Base-by-base conservation (phyloP, 176 grass and related monocot species). In the Bothriochloa decipiens region DNA sequence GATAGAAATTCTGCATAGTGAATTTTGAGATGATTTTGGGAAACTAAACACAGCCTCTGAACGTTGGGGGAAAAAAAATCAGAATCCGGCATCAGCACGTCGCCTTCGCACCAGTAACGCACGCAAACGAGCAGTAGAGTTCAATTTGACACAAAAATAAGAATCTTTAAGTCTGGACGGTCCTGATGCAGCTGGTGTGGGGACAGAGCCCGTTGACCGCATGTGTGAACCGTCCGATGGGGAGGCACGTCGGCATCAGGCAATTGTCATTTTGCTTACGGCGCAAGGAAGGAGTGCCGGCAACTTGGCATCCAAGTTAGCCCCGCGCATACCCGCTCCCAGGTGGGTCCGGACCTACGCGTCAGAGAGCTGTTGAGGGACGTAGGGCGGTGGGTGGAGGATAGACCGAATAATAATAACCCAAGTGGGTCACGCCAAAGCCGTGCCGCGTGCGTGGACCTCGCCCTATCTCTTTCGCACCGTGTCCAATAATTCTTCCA, bases 401-500 rank as follows among this genome's bases (percentile, higher is more conserved):
- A 32, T 60, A 23, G 55, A 11, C 27, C 3, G 9, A 36, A 26
- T 71, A 58, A 29, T 39, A 58, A 28, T 70, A 62, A 17, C 12
- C 18, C 1, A 50, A 8, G n/a, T 16, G 37, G 45, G 37, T 16
- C 37, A 82, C 71, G 88, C 13, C 83, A 90, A 78, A 86, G 83
- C 72, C 9, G 72, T 47, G 61, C 9, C 10, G 77, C 79, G 78
- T 83, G 86, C 87, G 75, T 90, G 79, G 88, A 86, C 88, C 83
- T 55, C 60, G 61, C 74, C 20, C 40, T 83, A 55, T 83, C 68
- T 0, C 55, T 10, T 79, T 3, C 32, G 11, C 26, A 6, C 22
- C 81, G 58, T 62, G 58, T 58, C 69, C 68, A 87, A 87, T 81
- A 87, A 76, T 91, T 81, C 85, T 81, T 71, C 89, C 76, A 87